Base-by-base conservation (phyloP, 345 rosid species). In the Eucalyptus globulus region DNA sequence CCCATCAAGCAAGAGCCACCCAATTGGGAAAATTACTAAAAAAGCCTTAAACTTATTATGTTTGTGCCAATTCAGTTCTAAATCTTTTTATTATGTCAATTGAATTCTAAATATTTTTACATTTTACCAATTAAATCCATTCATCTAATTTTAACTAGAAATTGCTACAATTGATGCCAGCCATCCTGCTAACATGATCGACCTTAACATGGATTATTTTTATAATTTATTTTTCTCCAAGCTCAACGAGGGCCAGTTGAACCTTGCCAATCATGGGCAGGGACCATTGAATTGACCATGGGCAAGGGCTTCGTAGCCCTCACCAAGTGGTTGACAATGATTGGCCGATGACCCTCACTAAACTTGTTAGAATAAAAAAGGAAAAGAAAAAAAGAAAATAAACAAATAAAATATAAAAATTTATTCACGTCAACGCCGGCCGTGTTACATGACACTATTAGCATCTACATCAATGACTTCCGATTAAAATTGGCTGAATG, bases 391-490 rank as follows among this genome's bases (percentile, higher is more conserved):
- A 29, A 62, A 62, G 5, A 4, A 62, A 62, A 15, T 14, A 62
- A 13, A 14, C 7, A 62, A 29, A 13, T 6, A 51, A 17, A 13
- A 14, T 62, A 29, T 12, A 11, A 65, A 65, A 29, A n/a, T 14
- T 7, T n/a, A 29, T 65, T 14, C 3, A 14, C 5, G 0, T 65
- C 17, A 65, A 14, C 3, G 1, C 3, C 3, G 2, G 16, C 0
- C 0, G 3, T 65, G 9, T 8, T 65, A 65, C 9, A 14, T 65
- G 19, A 9, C 72, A 65, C 31, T 29, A 53, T 53, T 53, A 53
- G 2, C 56, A 1, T 65, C 17, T 15, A 29, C n/a, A n/a, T 29
- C 1, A 11, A 0, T 0, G 0, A 13, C 8, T 13, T 62, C 0
- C 0, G 0, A 9, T 56, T 56, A 56, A 24, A 56, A 24, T 24